Evolutionary conservation across 495 filamentous ascomycete genomes (phyloP), one percentile per base, ranked within the genome.

Genomic region (Clavariopsis aquatica): DNA sequence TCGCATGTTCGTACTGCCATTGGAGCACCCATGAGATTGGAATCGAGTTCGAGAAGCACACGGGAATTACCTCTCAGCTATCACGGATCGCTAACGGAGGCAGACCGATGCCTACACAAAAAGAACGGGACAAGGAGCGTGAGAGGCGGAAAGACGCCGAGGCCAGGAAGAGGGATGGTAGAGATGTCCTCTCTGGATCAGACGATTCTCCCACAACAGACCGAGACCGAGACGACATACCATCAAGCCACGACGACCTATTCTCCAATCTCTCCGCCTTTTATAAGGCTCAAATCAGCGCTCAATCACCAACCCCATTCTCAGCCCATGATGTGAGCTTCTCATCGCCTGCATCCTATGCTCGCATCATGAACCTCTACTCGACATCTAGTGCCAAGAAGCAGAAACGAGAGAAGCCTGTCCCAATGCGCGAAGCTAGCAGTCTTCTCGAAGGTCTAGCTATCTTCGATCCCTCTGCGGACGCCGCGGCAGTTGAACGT

Each of bases 11-110:
- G 28, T 96, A 94, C 77, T 98, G 94, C 79, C 82, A 87, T 71
- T 98, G 94, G 94, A 91, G 83, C 68, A 90, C 91, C 6, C 81
- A 88, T 19, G 93, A 98, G 68, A 91, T 95, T 52, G 92, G 89
- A 19, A 87, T 97, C 74, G 85, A 89, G 69, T 93, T 98, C 71
- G 90, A 93, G 74, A 96, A 91, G 68, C 84, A 88, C 1, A 91
- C 87, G 52, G 86, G 88, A 62, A 93, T 98, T 65, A 89, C 89
- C 62, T 79, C 80, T n/a, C 93, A 97, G 73, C 81, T 98, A 1
- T 74, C 82, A 0, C 84, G 83, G 72, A 74, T 85, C 9, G 79
- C 77, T 34, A 85, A 86, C 68, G 84, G 58, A 56, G 79, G 49
- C 75, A 75, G 59, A 72, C 66, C 61, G 69, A 75, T 77, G 73